Base-by-base conservation (phyloP, 345 rosid species). In the Populus alba region DNA sequence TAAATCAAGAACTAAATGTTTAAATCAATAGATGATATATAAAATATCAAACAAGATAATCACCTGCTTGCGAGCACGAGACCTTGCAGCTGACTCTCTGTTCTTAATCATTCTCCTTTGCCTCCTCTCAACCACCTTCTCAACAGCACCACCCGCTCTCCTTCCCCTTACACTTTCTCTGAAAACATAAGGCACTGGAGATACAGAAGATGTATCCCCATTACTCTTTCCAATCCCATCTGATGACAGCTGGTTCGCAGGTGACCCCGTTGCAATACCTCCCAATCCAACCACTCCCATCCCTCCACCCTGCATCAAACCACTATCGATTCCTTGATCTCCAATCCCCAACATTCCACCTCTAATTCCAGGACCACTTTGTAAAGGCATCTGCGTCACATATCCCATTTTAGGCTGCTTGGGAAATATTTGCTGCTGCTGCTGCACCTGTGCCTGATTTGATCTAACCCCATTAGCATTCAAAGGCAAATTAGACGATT, bases 1-100 rank as follows among this genome's bases (percentile, higher is more conserved):
- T 37, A 31, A 43, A 69, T 31, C 35, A 18, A 59, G 62, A 79
- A 31, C 59, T 47, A 49, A 45, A 77, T 17, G 69, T 59, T 65
- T 18, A 70, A 12, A 79, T 27, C 25, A 77, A 47, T 70, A 41
- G 70, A 78, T 47, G 51, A 80, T 2, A 39, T 70, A 43, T 59
- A 45, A 66, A 35, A 72, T 61, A 17, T 76, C 7, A 68, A 82
- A 62, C 20, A n/a, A 74, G 70, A 77, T 61, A 80, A 78, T 87
- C 79, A 94, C 99, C 91, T 96, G 99, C 86, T 96, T 96, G 57
- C 99, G 99, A 79, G 99, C 99, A 7, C 99, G 91, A 39, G 99
- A 96, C 74, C 98, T 88, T 47, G 99, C 98, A 85, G 99, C 99
- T 18, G 99, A 94, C 82, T 96, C 98, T 83, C 99, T 90, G 66